These are phyloP conservation scores for Yarrowia porcina DNA, from an alignment of 805 yeast genomes.

Conservation along the genomic window DNA sequence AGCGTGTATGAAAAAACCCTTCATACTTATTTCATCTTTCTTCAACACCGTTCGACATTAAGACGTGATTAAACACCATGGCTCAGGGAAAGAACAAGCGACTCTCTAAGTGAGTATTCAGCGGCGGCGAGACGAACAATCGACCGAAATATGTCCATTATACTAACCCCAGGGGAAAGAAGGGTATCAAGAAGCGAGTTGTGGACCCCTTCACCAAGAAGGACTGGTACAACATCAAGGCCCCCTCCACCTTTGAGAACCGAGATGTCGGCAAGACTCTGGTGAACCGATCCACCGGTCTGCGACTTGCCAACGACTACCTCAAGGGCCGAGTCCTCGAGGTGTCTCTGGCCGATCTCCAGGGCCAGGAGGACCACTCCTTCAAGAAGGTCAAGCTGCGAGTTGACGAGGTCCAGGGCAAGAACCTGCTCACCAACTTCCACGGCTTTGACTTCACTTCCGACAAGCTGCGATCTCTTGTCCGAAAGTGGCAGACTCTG, in stretches of 20 bases:
- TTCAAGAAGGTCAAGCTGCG: conserved; percentile 96
- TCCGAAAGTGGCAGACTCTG: conserved; percentile 98
- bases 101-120: conserved; percentile 44
- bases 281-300: conserved; percentile 97
- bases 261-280: conserved; percentile 98
- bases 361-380: conserved; percentile 98
- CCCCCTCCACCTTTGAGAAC: conserved; percentile 97
- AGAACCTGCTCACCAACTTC: conserved; percentile 98
- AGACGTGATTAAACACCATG: conserved; percentile 41
- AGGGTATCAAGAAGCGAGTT: conserved; percentile 98
- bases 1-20: conserved; percentile 21
- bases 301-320: conserved; percentile 95
- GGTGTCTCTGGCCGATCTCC: conserved; percentile 93
- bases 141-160: no score
- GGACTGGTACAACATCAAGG: conserved; percentile 98
- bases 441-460: conserved; percentile 98
- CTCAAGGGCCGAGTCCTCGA: conserved; percentile 97
- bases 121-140: no score
- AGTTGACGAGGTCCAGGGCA: conserved; percentile 99
- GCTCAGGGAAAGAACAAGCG: conserved; percentile 89
- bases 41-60: conserved; percentile 21
- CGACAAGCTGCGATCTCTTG: conserved; percentile 95
- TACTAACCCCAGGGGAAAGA: conserved; percentile 72
- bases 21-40: conserved; percentile 22
- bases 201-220: conserved; percentile 99